Conservation (phyloP, 768 basidiomycete species). For the Termitomyces sp. region DNA sequence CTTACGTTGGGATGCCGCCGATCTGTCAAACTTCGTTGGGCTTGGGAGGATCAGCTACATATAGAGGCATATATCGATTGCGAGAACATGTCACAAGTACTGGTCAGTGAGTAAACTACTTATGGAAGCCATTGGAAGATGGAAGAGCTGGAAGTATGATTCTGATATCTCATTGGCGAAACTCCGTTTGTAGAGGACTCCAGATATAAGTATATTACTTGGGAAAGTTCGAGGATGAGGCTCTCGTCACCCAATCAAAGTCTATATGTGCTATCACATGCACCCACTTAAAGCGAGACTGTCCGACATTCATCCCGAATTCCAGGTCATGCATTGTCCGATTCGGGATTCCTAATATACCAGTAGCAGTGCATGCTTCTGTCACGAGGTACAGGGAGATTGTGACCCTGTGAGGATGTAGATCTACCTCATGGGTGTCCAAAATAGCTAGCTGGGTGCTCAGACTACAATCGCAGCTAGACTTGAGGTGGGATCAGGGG, state of each 20-base stretch:
- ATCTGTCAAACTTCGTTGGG: conserved; percentile 1
- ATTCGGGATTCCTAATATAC: too few relatives aligned
- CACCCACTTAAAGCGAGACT: too few relatives aligned
- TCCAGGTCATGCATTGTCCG: not conserved
- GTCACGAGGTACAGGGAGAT: not conserved
- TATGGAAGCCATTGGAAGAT: not conserved
- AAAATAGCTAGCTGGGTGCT: not conserved
- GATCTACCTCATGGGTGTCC: not conserved
- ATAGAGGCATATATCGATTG: not conserved
- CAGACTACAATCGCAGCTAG: not conserved
- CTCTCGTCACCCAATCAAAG: not conserved
- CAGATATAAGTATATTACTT: not conserved
- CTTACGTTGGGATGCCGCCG: conserved; percentile 1
- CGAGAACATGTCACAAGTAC: not conserved
- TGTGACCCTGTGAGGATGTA: not conserved
- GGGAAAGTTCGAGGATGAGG: not conserved
- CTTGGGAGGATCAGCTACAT: not conserved
- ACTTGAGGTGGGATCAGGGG: not conserved
- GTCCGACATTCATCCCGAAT: not conserved
- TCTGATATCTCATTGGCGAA: not conserved
- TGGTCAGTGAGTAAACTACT: too few relatives aligned
- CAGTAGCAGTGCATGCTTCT: not conserved
- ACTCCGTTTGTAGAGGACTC: not conserved
- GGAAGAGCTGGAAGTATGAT: not conserved
- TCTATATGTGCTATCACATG: too few relatives aligned